phyloP scores from a whole-genome alignment of 108 stramenopile species.

The Stephanodiscus minutulus region DNA sequence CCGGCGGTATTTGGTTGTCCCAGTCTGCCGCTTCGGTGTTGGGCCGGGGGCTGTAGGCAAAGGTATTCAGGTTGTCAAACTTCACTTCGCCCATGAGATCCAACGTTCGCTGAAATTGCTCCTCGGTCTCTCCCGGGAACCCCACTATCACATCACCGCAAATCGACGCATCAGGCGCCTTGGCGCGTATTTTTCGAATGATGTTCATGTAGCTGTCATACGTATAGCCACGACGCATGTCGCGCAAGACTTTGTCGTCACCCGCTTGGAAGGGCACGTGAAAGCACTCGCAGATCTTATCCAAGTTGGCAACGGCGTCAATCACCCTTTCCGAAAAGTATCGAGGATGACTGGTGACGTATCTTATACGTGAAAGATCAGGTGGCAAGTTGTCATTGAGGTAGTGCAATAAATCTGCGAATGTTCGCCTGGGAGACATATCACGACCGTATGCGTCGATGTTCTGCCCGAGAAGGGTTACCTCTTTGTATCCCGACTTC shows the following conservation, averaged over 20 bases:
- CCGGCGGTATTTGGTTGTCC: conserved; percentile 74
- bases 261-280: conserved; percentile 93
- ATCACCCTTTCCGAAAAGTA: conserved; percentile 93
- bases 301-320: conserved; percentile 83
- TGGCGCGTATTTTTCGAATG: conserved; percentile 71
- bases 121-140: conserved; percentile 90
- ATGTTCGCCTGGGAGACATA: conserved; percentile 84
- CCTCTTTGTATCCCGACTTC: conserved; percentile 72
- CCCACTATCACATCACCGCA: conserved; percentile 86
- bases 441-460: conserved; percentile 95
- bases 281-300: conserved; percentile 87
- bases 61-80: conserved; percentile 63
- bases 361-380: conserved; percentile 70
- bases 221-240: conserved; percentile 92
- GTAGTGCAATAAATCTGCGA: conserved; percentile 84
- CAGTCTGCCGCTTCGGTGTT: conserved; percentile 63
- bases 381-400: conserved; percentile 64
- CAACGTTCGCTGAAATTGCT: conserved; percentile 77
- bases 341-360: conserved; percentile 91
- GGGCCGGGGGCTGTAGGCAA: conserved; percentile 64
- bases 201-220: conserved; percentile 89
- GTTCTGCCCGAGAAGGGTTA: conserved; percentile 94
- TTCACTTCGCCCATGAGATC: conserved; percentile 79
- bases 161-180: conserved; percentile 79
- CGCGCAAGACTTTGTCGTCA: conserved; percentile 75